Evolutionary conservation across 106 monocot species (phyloP), one percentile per base, ranked within the genome.

Genomic region (Phalaenopsis aphrodite): DNA sequence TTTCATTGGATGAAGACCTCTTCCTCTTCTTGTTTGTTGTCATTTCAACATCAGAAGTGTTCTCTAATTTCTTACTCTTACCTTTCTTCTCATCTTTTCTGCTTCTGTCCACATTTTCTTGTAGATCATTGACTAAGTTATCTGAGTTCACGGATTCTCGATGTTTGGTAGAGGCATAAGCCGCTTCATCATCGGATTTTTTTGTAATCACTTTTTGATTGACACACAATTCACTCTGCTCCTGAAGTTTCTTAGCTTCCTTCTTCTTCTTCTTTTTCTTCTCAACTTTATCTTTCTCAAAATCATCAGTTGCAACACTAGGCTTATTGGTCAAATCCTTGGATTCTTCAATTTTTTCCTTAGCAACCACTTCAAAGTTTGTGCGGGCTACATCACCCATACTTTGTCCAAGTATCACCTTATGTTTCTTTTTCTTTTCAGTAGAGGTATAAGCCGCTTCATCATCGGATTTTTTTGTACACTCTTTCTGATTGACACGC

Each of bases 1-100:
- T 69, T 82, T 83, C 87, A 56, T 84, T 82, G 48, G 82, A 71
- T n/a, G n/a, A 69, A 30, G 72, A 39, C 39, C 80, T 82, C 84
- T 90, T 90, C 46, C 88, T 88, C 79, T 88, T 89, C 80, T 90
- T 93, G 23, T 86, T 82, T 12, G 52, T 52, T 12, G 85, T 85
- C 49, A 84, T 86, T 24, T 61, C 85, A 82, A 38, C 78, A 42
- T 36, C 78, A 72, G 73, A 64, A 57, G 18, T 57, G 61, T 65
- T 67, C 36, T 68, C 72, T 75, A 8, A 2, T 14, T 81, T 87
- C 71, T 76, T 87, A 5, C n/a, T 45, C 39, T 82, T 84, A 58
- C 76, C 81, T 61, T 87, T 90, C 12, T 78, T 77, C 45, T 81
- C 83, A 5, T 17, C 16, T 74, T 82, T 58, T 52, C 49, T n/a